phyloP scores from a whole-genome alignment of 2,329 filamentous ascomycete species.

The Aspergillus sp. region DNA sequence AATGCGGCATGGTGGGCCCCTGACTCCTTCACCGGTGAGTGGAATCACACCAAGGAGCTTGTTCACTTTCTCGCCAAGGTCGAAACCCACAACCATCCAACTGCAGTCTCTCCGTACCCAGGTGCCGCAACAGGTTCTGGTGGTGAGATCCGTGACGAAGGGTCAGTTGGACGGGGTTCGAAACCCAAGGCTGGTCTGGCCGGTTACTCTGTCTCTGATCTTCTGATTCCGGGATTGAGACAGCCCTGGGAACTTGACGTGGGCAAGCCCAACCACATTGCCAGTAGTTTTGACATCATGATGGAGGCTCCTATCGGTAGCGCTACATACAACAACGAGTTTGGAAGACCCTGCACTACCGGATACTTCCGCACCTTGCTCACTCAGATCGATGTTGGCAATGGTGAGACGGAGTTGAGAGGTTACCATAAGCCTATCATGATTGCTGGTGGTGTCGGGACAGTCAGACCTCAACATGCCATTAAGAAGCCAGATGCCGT shows the following conservation, averaged over 20 bases:
- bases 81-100: conserved; percentile 96
- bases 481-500: conserved; percentile 75
- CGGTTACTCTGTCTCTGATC: conserved; percentile 91
- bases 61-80: conserved; percentile 89
- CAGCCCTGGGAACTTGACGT: conserved; percentile 88
- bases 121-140: conserved; percentile 93
- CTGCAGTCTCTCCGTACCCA: conserved; percentile 85
- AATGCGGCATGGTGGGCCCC: conserved; percentile 76
- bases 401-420: conserved; percentile 61
- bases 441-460: conserved; percentile 93
- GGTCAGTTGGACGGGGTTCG: conserved; percentile 85
- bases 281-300: conserved; percentile 94
- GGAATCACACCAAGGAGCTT: conserved; percentile 76
- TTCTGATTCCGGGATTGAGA: conserved; percentile 73
- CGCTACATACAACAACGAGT: conserved; percentile 96
- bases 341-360: conserved; percentile 77
- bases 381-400: conserved; percentile 54
- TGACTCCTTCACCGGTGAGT: conserved; percentile 74
- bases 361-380: conserved; percentile 90
- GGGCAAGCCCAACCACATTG: conserved; percentile 83
- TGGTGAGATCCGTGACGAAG: conserved; percentile 92
- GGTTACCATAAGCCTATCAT: conserved; percentile 98
- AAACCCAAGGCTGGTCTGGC: conserved; percentile 84
- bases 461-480: conserved; percentile 81
- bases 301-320: conserved; percentile 91